Evolutionary conservation across 164 flowering plant species (phyloP).

Genomic region (Hamamelis virginiana): DNA sequence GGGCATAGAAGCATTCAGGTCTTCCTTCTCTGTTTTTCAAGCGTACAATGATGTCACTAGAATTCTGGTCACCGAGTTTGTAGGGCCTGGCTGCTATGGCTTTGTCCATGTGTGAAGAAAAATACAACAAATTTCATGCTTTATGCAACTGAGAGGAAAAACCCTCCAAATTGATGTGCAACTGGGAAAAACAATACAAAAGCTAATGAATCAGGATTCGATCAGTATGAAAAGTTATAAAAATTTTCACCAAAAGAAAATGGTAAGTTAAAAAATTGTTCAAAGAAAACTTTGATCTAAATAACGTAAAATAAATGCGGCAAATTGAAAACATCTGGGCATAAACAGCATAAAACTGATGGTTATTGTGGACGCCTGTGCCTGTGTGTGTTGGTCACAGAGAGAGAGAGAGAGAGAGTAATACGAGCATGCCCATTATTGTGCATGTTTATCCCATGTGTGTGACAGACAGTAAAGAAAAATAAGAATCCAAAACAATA

Average conservation of each 20-base stretch:
- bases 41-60: constrained; percentile 40
- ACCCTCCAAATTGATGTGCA: neutral
- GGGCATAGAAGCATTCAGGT: constrained; percentile 43
- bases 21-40: constrained; percentile 43
- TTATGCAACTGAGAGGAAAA: constrained; percentile 9
- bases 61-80: constrained; percentile 36
- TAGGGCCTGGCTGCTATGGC: constrained; percentile 18
- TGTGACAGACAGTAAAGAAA: no score
- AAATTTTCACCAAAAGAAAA: neutral
- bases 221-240: neutral
- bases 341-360: no score
- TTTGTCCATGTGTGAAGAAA: constrained; percentile 35
- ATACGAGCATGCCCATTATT: no score
- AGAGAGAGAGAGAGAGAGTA: no score
- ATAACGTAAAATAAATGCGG: neutral
- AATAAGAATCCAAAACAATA: no score
- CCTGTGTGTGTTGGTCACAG: no score
- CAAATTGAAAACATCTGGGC: no score
- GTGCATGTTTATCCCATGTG: no score
- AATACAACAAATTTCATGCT: constrained; percentile 34
- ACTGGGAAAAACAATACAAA: neutral
- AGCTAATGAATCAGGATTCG: no score
- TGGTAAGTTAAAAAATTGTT: neutral
- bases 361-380: no score
- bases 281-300: neutral